A percentile compares a stretch with the other conserved stretches of the same genome.
Conservation (phyloP, 176 grass and related monocot species). For the Miscanthus lutarioriparius region DNA sequence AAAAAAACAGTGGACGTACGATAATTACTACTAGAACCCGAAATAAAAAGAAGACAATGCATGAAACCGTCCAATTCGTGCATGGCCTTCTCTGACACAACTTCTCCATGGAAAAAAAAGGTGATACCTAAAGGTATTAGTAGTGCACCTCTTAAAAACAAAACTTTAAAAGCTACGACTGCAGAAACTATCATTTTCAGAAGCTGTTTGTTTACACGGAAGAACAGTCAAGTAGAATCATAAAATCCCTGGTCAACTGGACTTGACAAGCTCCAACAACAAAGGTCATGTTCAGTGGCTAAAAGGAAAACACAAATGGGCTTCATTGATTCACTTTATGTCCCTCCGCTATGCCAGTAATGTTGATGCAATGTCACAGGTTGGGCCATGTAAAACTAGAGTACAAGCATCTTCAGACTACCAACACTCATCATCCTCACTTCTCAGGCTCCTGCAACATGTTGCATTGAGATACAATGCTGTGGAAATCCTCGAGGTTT, state of each 20-base stretch:
- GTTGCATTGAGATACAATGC: conserved; percentile 73
- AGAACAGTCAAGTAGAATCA: neutral
- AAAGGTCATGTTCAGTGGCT: neutral
- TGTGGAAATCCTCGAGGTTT: conserved; percentile 78
- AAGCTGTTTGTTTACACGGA: neutral
- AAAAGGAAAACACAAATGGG: neutral
- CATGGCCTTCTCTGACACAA: neutral
- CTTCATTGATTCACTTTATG: neutral
- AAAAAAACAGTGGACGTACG: neutral
- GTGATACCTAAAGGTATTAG: neutral
- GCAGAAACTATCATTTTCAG: neutral
- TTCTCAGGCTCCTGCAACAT: conserved; percentile 68
- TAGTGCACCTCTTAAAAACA: neutral
- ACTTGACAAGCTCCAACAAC: neutral
- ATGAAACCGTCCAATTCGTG: neutral
- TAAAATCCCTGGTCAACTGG: neutral
- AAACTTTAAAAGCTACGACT: neutral
- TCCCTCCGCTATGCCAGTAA: neutral
- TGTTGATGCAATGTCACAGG: neutral
- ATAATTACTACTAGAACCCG: neutral
- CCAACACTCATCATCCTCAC: neutral
- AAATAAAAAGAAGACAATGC: neutral
- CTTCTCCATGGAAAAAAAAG: neutral
- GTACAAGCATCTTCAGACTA: conserved; percentile 8
- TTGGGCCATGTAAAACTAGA: neutral